Base-by-base conservation (phyloP, 306 rosid genomes). In the Ceratonia siliqua region DNA sequence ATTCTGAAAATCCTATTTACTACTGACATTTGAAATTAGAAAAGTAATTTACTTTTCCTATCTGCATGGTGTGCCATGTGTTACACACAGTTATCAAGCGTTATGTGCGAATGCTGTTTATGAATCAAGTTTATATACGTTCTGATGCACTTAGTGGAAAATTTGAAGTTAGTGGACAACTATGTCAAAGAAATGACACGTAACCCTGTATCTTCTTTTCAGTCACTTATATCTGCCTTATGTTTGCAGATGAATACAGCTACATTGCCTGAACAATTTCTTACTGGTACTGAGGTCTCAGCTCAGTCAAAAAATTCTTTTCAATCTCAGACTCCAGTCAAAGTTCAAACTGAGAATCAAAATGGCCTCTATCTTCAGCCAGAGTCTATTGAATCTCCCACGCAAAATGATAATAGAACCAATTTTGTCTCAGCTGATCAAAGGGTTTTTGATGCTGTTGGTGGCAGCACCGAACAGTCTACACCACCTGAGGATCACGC, bases 401-500 rank as follows among this genome's bases (percentile, higher is more conserved):
- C 81, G 33, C 90, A 80, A 82, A 85, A 70, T 24, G 94, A 87
- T 20, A 77, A 72, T 14, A 82, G 75, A 45, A 67, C 38, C 53
- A 86, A 86, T 72, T 39, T 68, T 3, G 41, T 75, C 58, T 58
- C 83, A 20, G 72, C 78, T n/a, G 91, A 88, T 61, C 86, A 82
- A 74, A 82, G 76, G 85, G 72, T 79, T 61, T 79, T 75, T 56
- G 88, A 86, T 70, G 68, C 81, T 24, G 58, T 79, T 69, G 87
- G 85, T 27, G 74, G 81, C 28, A 75, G 78, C 50, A 12, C 53
- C 9, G 90, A 82, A 65, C 84, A 69, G 85, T 87, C 93, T 41
- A 72, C 92, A 11, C 92, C 87, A 3, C 70, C 79, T 21, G 94
- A 91, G 33, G 97, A 89, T 69, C 94, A 83, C 36, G 89, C 80